phyloP scores from a whole-genome alignment of 257 asterid species.

The Cruciata laevipes region DNA sequence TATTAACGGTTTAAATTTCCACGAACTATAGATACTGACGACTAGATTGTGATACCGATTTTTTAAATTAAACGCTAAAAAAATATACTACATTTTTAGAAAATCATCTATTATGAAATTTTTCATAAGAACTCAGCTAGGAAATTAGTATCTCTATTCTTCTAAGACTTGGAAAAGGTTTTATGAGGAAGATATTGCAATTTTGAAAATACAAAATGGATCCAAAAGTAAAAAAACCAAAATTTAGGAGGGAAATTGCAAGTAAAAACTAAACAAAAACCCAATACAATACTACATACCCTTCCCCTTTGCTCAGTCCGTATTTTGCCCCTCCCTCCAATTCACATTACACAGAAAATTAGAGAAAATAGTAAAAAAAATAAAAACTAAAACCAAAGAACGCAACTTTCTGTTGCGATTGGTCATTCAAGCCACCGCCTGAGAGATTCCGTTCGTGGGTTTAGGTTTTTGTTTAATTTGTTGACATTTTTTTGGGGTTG shows the following conservation, averaged over 20 bases:
- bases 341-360: neutral
- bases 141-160: no score
- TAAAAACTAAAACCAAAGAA: slow-evolving; percentile 7
- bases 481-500: neutral
- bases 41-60: no score
- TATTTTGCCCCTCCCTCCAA: neutral
- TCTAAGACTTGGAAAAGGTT: neutral
- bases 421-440: slow-evolving; percentile 18
- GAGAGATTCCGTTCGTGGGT: neutral
- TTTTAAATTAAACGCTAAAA: no score
- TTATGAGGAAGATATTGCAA: neutral
- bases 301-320: neutral
- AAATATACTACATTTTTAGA: no score
- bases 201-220: neutral
- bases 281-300: slow-evolving; percentile 4
- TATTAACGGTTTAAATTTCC: no score
- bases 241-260: neutral
- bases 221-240: neutral
- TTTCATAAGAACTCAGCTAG: no score
- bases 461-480: neutral
- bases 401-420: slow-evolving; percentile 25
- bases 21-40: no score
- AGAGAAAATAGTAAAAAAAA: neutral
- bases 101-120: no score
- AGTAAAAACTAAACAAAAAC: neutral